Conservation (phyloP, 352 stramenopile species). For the Phytophthora meadii region DNA sequence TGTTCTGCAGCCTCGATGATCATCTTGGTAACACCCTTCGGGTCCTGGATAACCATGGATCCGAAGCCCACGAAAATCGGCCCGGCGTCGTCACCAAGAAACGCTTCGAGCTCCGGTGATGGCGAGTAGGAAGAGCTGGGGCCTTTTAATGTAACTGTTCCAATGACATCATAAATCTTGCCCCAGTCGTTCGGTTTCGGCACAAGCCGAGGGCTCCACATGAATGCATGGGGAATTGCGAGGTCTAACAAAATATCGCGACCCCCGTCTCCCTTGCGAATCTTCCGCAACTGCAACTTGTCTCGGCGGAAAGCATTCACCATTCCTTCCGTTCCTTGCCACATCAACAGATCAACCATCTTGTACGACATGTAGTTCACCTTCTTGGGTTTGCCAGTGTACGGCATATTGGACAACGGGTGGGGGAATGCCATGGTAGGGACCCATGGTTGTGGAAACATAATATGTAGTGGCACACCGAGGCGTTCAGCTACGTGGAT, state of each 20-base stretch:
- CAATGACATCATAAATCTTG: slow-evolving; percentile 87
- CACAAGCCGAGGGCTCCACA: slow-evolving; percentile 90
- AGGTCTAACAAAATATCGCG: slow-evolving; percentile 67
- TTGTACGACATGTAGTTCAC: slow-evolving; percentile 89
- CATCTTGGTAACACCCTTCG: slow-evolving; percentile 75
- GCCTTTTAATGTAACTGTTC: slow-evolving; percentile 72
- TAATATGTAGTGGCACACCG: slow-evolving; percentile 93
- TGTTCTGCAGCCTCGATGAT: slow-evolving; percentile 80
- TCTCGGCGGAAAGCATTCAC: slow-evolving; percentile 86
- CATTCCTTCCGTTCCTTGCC: slow-evolving; percentile 65
- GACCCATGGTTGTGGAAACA: slow-evolving; percentile 93
- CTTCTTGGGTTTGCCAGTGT: slow-evolving; percentile 64
- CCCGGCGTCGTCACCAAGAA: slow-evolving; percentile 62
- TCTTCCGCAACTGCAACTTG: slow-evolving; percentile 62
- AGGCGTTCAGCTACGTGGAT: slow-evolving; percentile 94
- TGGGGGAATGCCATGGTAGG: slow-evolving; percentile 92
- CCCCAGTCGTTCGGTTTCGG: slow-evolving; percentile 92
- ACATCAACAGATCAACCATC: slow-evolving; percentile 88
- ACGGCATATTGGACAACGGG: slow-evolving; percentile 86
- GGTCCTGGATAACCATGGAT: slow-evolving; percentile 92
- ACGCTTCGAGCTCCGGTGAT: slow-evolving; percentile 61
- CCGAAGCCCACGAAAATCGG: slow-evolving; percentile 96
- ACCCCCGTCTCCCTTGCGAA: slow-evolving; percentile 67
- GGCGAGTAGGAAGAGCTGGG: slow-evolving; percentile 56
- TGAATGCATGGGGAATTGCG: slow-evolving; percentile 87